Conservation (phyloP, 108 stramenopile genomes). For the Licmophora abbreviata region DNA sequence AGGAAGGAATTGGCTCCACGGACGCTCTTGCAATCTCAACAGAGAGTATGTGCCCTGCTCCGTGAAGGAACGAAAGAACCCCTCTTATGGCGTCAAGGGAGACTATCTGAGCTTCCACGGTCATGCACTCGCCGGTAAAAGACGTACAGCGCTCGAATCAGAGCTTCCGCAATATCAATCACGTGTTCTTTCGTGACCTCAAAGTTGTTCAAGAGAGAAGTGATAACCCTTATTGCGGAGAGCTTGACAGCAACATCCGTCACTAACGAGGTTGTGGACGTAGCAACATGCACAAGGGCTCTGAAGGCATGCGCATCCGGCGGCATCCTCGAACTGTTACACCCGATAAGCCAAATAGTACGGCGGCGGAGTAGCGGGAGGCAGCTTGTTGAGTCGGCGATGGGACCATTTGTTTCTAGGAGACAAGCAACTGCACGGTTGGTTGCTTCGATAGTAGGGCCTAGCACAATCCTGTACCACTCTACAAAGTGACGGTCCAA, state of each 20-base stretch:
- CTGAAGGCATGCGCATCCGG: neutral
- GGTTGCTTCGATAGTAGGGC: no score
- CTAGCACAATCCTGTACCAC: neutral
- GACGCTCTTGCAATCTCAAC: conserved; percentile 19
- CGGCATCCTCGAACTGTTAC: neutral
- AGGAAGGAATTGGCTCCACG: conserved; percentile 17
- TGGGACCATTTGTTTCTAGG: no score
- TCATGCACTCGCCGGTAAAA: conserved; percentile 21
- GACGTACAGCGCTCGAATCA: neutral
- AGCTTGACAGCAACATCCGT: neutral
- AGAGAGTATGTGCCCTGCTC: conserved; percentile 11
- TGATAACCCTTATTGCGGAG: neutral
- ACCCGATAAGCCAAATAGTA: conserved; percentile 1
- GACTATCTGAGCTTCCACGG: conserved; percentile 20
- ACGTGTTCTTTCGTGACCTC: neutral
- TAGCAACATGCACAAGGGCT: no score
- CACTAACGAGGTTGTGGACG: neutral
- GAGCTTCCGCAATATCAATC: neutral
- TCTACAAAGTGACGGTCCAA: neutral
- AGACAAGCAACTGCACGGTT: no score
- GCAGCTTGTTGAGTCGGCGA: no score
- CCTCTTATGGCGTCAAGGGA: conserved; percentile 24
- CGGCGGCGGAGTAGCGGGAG: neutral
- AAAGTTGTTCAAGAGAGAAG: neutral
- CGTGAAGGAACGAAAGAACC: conserved; percentile 14